Evolutionary conservation across 257 asterid species (phyloP).

Genomic region (Primulina tabacum): DNA sequence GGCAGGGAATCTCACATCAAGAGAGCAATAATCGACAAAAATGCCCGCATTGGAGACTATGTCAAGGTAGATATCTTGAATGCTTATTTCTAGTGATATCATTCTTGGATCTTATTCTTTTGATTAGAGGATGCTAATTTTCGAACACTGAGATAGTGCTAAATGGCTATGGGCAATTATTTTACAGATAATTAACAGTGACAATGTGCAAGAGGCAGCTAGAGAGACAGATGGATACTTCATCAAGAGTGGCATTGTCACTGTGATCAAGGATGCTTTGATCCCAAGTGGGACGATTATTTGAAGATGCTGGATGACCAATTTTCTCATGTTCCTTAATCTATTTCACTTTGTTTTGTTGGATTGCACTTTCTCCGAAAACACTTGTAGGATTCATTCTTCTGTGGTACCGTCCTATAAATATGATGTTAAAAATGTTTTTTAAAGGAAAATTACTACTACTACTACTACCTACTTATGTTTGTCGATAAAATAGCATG

Average conservation of each 20-base stretch:
- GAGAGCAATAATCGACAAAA: constrained; percentile 66
- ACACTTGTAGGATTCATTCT: neutral
- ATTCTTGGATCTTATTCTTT: neutral
- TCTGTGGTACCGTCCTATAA: neutral
- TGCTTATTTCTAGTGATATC: neutral
- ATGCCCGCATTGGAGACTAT: constrained; percentile 57
- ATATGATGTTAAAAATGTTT: neutral
- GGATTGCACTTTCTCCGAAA: neutral
- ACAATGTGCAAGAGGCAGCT: constrained; percentile 68
- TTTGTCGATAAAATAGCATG: neutral
- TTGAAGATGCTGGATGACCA: constrained; percentile 23
- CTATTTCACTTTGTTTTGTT: neutral
- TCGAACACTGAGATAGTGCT: constrained; percentile 1
- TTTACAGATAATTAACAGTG: constrained; percentile 49
- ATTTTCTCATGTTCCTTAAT: constrained; percentile 7
- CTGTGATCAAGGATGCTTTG: constrained; percentile 58
- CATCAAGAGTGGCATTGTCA: constrained; percentile 67
- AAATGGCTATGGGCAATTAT: constrained; percentile 1
- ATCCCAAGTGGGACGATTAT: constrained; percentile 57
- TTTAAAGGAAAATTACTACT: neutral
- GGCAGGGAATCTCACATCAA: constrained; percentile 57
- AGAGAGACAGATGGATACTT: constrained; percentile 69
- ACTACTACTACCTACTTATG: neutral
- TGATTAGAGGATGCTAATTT: neutral
- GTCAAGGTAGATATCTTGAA: constrained; percentile 41